A percentile compares a stretch with the other conserved stretches of the same genome.
Conservation (phyloP, 2,329 filamentous ascomycete genomes). For the Aspergillus spinulosporus region DNA sequence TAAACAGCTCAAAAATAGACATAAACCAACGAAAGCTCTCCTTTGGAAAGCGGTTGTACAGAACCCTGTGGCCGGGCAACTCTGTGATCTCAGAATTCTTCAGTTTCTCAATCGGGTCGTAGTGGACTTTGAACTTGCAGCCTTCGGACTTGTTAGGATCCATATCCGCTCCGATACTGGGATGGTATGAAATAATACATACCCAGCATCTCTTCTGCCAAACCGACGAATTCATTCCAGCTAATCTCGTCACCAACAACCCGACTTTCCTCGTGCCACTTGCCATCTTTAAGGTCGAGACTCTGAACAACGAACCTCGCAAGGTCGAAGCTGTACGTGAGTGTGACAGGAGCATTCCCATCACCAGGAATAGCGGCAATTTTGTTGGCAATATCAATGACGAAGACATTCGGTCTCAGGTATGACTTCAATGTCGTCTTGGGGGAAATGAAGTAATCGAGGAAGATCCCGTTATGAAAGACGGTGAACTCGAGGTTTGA, state of each 20-base stretch:
- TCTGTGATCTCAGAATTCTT: constrained; percentile 33
- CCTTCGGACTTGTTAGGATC: constrained; percentile 9
- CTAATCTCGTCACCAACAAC: constrained; percentile 29
- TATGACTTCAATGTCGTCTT: constrained; percentile 17
- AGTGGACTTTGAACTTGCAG: constrained; percentile 31
- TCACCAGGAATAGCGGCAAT: constrained; percentile 26
- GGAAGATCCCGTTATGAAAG: constrained; percentile 16
- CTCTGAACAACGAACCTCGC: constrained; percentile 23
- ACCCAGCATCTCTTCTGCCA: constrained; percentile 25
- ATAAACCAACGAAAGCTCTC: constrained; percentile 24
- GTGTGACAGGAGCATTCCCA: constrained; percentile 20
- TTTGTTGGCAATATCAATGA: constrained; percentile 23
- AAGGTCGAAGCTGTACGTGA: constrained; percentile 29
- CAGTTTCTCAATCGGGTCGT: constrained; percentile 33
- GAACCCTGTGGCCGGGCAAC: constrained; percentile 25
- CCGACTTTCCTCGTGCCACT: constrained; percentile 22
- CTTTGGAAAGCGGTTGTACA: constrained; percentile 27
- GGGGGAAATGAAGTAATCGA: constrained; percentile 20
- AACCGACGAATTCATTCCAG: constrained; percentile 26
- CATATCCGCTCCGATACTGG: too few relatives aligned
- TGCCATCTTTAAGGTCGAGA: constrained; percentile 14
- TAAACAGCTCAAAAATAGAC: constrained; percentile 20
- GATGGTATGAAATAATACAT: not conserved
- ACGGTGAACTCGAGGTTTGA: constrained; percentile 23
- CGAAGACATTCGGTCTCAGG: constrained; percentile 17